Evolutionary conservation across 1,284 basidiomycete genomes (phyloP), one percentile per base, ranked within the genome.

Genomic region (Pulchroboletus neoregius): DNA sequence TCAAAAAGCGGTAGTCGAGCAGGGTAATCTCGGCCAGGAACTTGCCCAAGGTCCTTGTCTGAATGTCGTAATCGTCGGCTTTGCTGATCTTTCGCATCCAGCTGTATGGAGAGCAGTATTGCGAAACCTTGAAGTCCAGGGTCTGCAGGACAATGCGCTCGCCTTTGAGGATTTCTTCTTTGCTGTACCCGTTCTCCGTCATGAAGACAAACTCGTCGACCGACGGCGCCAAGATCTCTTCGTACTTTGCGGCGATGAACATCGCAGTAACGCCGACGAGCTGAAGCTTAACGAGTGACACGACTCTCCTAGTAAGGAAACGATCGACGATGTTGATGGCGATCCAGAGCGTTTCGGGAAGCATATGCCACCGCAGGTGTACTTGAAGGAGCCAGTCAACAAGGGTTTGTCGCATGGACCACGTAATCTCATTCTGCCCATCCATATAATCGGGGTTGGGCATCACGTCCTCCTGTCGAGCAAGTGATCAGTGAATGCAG

Each of bases 71-170:
- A 70, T 97, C 91, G 71, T 99, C 96, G 23, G 96, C 96, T 70
- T 95, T 97, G 75, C 91, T 95, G 69, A 99, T 99, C 61, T 88
- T 87, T 55, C 96, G 84, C 75, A 99, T 94, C 96, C 96, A 99
- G 65, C 91, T 94, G 74, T 99, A 99, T 2, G 96, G 96, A 39
- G 95, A 96, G 73, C 96, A 99, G 73, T 99, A 99, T 48, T 93
- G 84, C 48, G 94, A 98, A 64, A 99, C 68, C 68, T 88, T 87
- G 73, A 98, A 99, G 55, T 97, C 92, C 49, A 99, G 82, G 33
- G 92, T 93, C 70, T 90, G 85, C 48, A 96, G 75, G 61, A 99
- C 86, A 65, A 99, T 98, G 39, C 92, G 84, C 70, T 98, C 95
- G 65, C 95, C 95, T 71, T 97, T 97, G 54, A 99, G 78, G 62